Evolutionary conservation across 306 rosid genomes (phyloP).

Genomic region (Citrullus amarus): DNA sequence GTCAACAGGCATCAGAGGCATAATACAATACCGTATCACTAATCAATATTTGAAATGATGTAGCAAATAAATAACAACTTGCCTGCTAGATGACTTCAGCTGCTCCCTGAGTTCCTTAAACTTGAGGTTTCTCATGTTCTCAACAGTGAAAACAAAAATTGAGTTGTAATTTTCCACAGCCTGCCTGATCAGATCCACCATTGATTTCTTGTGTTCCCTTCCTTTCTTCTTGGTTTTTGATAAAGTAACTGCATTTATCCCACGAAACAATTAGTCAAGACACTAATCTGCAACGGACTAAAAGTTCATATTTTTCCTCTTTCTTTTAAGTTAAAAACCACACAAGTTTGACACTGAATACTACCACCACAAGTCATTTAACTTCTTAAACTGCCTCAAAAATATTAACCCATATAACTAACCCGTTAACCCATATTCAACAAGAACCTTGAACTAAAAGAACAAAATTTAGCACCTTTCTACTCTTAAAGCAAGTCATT

Average conservation of each 20-base stretch:
- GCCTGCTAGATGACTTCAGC: conserved; percentile 61
- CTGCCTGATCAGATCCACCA: conserved; percentile 46
- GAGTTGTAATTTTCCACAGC: conserved; percentile 64
- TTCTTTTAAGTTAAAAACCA: neutral
- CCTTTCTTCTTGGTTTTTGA: conserved; percentile 95
- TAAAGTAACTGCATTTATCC: conserved; percentile 50
- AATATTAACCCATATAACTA: neutral
- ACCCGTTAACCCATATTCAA: no score
- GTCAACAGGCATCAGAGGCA: neutral
- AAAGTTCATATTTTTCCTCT: neutral
- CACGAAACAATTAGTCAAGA: neutral
- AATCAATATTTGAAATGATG: neutral
- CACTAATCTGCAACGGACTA: neutral
- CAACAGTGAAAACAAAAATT: conserved; percentile 59
- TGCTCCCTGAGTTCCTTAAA: conserved; percentile 84
- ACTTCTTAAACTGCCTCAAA: neutral
- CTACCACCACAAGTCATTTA: neutral
- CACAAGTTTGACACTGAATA: neutral
- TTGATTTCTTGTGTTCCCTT: conserved; percentile 60
- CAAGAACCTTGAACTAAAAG: neutral
- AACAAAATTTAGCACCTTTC: neutral
- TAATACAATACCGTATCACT: neutral
- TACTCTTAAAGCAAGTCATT: neutral
- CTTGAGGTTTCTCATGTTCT: conserved; percentile 88
- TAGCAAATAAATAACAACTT: conserved; percentile 1